Percentiles rank a stretch among this genome's conserved stretches.
These are phyloP conservation scores for Cyberlindnera xylosilytica DNA, from an alignment of 805 yeast species.

Conservation along the genomic window DNA sequence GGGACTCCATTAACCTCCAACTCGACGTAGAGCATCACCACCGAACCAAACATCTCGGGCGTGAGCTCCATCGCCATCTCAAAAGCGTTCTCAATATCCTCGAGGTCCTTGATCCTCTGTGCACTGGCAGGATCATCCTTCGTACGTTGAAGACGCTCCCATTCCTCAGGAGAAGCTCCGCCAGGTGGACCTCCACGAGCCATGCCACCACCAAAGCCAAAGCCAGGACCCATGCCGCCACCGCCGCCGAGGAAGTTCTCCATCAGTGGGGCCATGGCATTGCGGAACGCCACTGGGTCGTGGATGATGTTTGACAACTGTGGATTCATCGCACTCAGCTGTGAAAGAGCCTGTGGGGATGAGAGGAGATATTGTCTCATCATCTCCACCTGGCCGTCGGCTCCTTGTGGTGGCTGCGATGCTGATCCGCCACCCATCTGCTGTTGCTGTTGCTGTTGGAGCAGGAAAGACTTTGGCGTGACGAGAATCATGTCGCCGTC, in stretches of 20 bases:
- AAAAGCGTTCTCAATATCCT: slow-evolving; percentile 76
- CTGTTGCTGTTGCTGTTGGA: not conserved
- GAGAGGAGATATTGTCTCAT: slow-evolving; percentile 46
- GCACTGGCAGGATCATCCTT: slow-evolving; percentile 74
- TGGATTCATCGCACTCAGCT: slow-evolving; percentile 41
- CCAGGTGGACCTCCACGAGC: slow-evolving; percentile 4
- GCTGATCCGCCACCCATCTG: too few relatives aligned
- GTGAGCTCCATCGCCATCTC: slow-evolving; percentile 78
- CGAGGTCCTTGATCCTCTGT: slow-evolving; percentile 59
- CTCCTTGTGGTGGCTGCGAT: slow-evolving; percentile 4
- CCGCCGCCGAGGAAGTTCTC: too few relatives aligned
- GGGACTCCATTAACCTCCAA: slow-evolving; percentile 75
- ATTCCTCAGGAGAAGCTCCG: slow-evolving; percentile 34
- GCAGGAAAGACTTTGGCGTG: slow-evolving; percentile 2
- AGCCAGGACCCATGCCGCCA: too few relatives aligned
- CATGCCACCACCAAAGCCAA: not conserved
- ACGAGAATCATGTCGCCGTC: slow-evolving; percentile 52
- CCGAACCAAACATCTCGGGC: slow-evolving; percentile 85
- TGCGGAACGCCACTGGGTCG: slow-evolving; percentile 47
- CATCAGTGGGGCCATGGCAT: slow-evolving; percentile 18
- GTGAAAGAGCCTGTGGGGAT: slow-evolving; percentile 39
- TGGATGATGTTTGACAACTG: slow-evolving; percentile 42
- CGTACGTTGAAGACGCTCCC: slow-evolving; percentile 50
- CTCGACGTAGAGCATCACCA: slow-evolving; percentile 79
- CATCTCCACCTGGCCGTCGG: slow-evolving; percentile 38